These are phyloP conservation scores for Candida endomychidarum DNA, from an alignment of 805 yeast genomes.

Conservation along the genomic window DNA sequence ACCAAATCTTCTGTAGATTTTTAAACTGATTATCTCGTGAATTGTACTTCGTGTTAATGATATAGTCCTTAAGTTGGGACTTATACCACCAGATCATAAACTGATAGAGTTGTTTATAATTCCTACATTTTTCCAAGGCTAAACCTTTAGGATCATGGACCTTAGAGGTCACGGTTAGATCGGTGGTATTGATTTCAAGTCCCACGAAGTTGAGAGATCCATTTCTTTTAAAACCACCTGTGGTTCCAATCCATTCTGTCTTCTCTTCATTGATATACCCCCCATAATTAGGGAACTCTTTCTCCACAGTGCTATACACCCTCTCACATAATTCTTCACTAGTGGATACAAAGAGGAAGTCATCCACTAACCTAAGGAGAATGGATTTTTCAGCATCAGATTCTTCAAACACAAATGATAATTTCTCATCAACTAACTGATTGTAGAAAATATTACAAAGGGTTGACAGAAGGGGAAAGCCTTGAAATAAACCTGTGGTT, in stretches of 20 bases:
- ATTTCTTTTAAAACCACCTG: slow-evolving; percentile 1
- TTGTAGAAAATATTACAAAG: slow-evolving; percentile 76
- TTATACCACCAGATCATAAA: slow-evolving; percentile 25
- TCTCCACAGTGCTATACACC: slow-evolving; percentile 18
- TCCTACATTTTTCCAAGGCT: slow-evolving; percentile 10
- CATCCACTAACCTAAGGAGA: slow-evolving; percentile 72
- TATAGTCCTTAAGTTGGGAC: slow-evolving; percentile 19
- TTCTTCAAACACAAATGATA: slow-evolving; percentile 16
- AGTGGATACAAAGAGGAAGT: slow-evolving; percentile 70
- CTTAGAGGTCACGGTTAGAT: slow-evolving; percentile 6
- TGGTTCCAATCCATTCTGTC: slow-evolving; percentile 19
- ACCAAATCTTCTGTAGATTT: slow-evolving; percentile 17
- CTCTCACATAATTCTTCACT: slow-evolving; percentile 21
- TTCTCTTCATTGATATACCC: slow-evolving; percentile 37
- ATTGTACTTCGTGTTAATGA: slow-evolving; percentile 16
- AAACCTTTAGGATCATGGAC: slow-evolving; percentile 9
- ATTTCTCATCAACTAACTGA: slow-evolving; percentile 46
- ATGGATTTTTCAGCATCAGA: slow-evolving; percentile 29
- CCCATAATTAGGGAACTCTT: slow-evolving; percentile 27
- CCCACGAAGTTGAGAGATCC: slow-evolving; percentile 30
- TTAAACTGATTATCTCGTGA: slow-evolving; percentile 14
- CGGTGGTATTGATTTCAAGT: slow-evolving; percentile 20
- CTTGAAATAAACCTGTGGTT: slow-evolving; percentile 78
- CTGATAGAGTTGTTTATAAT: slow-evolving; percentile 14
- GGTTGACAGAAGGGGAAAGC: slow-evolving; percentile 71